phyloP scores from a whole-genome alignment of 768 basidiomycete species.

The Termitomyces heimii region DNA sequence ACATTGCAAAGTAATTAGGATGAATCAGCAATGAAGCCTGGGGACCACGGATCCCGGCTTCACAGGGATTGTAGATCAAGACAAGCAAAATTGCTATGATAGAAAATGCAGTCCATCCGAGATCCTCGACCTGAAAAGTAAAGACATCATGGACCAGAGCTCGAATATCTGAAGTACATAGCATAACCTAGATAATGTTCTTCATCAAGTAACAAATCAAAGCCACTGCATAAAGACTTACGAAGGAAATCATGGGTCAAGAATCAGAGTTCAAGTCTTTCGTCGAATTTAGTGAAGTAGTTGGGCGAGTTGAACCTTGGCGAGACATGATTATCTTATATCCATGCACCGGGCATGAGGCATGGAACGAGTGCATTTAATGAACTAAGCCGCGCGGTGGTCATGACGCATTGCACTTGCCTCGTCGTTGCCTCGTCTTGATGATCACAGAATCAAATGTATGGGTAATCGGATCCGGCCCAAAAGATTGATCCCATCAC shows the following conservation, averaged over 20 bases:
- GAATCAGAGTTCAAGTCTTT: neutral
- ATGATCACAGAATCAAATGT: neutral
- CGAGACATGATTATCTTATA: neutral
- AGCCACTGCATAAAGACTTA: neutral
- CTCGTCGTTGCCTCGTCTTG: neutral
- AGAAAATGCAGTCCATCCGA: conserved; percentile 9
- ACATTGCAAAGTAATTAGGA: conserved; percentile 13
- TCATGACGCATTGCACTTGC: neutral
- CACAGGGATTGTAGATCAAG: conserved; percentile 9
- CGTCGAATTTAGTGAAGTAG: neutral
- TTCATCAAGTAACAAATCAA: neutral
- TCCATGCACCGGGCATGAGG: neutral
- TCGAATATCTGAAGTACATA: neutral
- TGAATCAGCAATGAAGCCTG: neutral
- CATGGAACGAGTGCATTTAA: neutral
- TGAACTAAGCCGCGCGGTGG: neutral
- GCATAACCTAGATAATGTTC: neutral
- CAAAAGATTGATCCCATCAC: neutral
- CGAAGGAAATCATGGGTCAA: neutral
- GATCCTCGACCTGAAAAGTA: conserved; percentile 9
- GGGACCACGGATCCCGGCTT: conserved; percentile 1
- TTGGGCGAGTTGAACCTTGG: neutral
- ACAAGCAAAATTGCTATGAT: conserved; percentile 7
- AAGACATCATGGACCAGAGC: neutral
- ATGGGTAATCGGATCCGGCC: neutral